Evolutionary conservation across 257 asterid species (phyloP).

Genomic region (Echium plantagineum): DNA sequence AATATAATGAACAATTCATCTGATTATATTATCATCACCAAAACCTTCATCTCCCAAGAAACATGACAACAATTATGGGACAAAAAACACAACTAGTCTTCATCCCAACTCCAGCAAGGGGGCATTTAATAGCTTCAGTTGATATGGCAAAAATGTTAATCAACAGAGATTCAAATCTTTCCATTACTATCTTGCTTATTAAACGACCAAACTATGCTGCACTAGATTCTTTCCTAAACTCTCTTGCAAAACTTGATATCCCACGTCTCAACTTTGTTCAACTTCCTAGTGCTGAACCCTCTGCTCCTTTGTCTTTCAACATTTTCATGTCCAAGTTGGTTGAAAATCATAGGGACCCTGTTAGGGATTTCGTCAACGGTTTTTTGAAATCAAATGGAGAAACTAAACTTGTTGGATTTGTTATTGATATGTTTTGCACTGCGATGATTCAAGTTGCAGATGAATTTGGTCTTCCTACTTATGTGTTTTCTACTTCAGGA

Average conservation of each 20-base stretch:
- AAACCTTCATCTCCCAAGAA: too few species aligned
- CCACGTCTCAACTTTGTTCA: conserved; percentile 15
- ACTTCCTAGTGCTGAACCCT: conserved; percentile 13
- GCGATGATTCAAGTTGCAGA: background rate
- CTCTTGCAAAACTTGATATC: conserved; percentile 3
- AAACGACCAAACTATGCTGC: conserved; percentile 22
- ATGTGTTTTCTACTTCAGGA: background rate
- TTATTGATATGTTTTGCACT: conserved; percentile 17
- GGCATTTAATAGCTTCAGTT: conserved; percentile 47
- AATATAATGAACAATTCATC: too few species aligned
- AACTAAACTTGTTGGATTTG: conserved; percentile 19
- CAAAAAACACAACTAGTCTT: conserved; percentile 27
- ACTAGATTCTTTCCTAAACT: conserved; percentile 6
- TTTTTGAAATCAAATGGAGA: background rate
- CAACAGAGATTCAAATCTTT: conserved; percentile 22
- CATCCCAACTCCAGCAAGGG: conserved; percentile 50
- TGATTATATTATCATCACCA: too few species aligned
- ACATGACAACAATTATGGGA: background rate
- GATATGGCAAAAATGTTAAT: conserved; percentile 48
- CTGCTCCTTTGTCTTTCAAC: background rate
- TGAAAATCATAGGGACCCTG: conserved; percentile 13
- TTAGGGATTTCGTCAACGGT: conserved; percentile 20
- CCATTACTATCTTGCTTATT: conserved; percentile 33
- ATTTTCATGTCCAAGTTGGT: conserved; percentile 8
- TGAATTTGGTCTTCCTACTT: background rate